Evolutionary conservation across 176 grass and related monocot genomes (phyloP).

Genomic region (Rhynchospora breviuscula): DNA sequence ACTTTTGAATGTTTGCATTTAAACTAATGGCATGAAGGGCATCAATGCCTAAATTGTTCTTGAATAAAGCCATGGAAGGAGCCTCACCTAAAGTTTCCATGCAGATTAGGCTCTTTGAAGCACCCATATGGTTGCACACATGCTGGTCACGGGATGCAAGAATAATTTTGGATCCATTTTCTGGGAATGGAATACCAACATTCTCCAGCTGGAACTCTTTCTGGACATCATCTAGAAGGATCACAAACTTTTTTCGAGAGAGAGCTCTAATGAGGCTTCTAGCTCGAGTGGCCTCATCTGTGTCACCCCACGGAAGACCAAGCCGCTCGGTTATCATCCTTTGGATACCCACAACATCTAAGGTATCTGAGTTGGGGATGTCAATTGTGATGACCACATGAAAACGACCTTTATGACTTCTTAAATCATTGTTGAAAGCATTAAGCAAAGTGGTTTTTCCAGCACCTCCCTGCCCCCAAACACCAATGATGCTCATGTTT

Average conservation of each 20-base stretch:
- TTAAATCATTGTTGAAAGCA: conserved; percentile 53
- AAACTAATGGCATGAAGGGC: conserved; percentile 16
- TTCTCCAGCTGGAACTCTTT: conserved; percentile 38
- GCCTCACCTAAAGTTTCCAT: conserved; percentile 29
- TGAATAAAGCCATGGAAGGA: conserved; percentile 41
- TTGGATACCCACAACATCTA: conserved; percentile 49
- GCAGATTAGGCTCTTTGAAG: conserved; percentile 32
- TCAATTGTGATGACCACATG: conserved; percentile 69
- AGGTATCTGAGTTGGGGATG: conserved; percentile 48
- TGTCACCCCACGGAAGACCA: conserved; percentile 50
- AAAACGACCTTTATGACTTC: conserved; percentile 20
- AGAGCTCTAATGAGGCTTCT: conserved; percentile 39
- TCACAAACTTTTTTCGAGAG: conserved; percentile 46
- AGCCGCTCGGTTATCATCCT: conserved; percentile 48
- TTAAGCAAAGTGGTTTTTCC: conserved; percentile 71
- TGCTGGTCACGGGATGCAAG: conserved; percentile 40
- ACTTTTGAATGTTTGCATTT: background rate
- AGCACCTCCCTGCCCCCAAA: conserved; percentile 61
- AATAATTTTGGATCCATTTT: conserved; percentile 43
- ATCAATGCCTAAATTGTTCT: conserved; percentile 41
- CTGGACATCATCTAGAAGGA: conserved; percentile 59
- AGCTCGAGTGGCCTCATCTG: conserved; percentile 28
- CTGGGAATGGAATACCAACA: conserved; percentile 55
- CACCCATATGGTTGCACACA: conserved; percentile 58
- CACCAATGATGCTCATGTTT: conserved; percentile 40